Evolutionary conservation across 192 early-diverging fungal species (phyloP), one percentile per base, ranked within the genome.

Genomic region (Glomus cerebriforme): DNA sequence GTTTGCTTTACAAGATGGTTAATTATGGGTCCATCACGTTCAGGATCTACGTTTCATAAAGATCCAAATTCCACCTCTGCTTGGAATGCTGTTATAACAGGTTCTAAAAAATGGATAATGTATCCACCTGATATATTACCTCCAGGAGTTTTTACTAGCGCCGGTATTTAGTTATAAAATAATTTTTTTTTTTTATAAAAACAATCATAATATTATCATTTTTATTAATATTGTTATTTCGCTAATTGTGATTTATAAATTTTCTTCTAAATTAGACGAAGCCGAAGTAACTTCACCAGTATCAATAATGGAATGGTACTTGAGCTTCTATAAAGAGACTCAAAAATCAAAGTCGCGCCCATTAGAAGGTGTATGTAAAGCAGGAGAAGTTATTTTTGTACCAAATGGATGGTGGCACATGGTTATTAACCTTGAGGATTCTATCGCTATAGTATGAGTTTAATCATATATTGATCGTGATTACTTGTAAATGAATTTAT

Each of bases 371-470:
- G 84, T 92, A 17, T 92, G 92, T 80, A 69, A 85, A 29, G 88
- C 86, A 19, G 92, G 92, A 19, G 92, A 93, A 71, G 76, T 93
- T 60, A 82, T 93, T 76, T 92, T 91, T 83, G 92, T 93, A 2
- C 92, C 92, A 1, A 76, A 85, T 39, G 90, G 90, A 26, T 93
- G 92, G 92, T 93, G 92, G 91, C 92, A 93, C 83, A 85, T 83
- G 37, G 92, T 93, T 63, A 86, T 93, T 71, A 93, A 93, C 68
- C 74, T 93, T 32, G 90, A 90, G 24, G 87, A 88, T 54, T 84
- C 85, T 58, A 91, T 93, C 59, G 92, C 92, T 12, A 73, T 93
- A 69, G 76, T 68, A 59, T 35, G 37, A 27, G 5, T 37, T 26
- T 43, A 19, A 22, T 39, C 67, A n/a, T n/a, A 22, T 69, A 66